Evolutionary conservation across 2,329 filamentous ascomycete species (phyloP), one percentile per base, ranked within the genome.

Genomic region (Sclerotinia sclerotiorum): DNA sequence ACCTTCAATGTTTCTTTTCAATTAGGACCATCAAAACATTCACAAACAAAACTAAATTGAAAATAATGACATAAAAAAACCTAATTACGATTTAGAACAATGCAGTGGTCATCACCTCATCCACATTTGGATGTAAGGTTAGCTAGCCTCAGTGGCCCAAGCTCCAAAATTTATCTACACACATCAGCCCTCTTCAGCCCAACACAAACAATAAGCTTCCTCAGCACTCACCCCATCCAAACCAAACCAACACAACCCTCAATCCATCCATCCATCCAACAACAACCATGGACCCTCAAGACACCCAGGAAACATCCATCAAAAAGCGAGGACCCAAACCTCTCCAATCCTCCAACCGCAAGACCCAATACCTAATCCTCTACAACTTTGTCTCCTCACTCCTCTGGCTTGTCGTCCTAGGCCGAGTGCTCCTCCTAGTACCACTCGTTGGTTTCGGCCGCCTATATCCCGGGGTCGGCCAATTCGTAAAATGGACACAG

Each of bases 371-470:
- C 82, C 87, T 98, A 66, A 84, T 94, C 76, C 82, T 88, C 74
- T 99, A 98, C 86, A 98, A 98, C 81, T 84, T 88, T 75, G 77
- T 89, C 72, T 96, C 90, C 65, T 87, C 93, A 70, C 78, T 88
- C 29, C 86, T 94, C 65, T 99, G 95, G 95, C 81, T 85, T 52
- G 86, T 87, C 24, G 88, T 97, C 66, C 86, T 97, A 52, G 85
- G 86, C 67, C 87, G 91, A 70, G 89, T 91, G 3, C 75, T 88
- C 35, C 72, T 79, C 39, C 80, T 88, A 67, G 84, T 90, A 29
- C 77, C 83, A 29, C 74, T 83, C 32, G 79, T 81, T n/a, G 85
- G 87, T 11, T 85, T 87, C 66, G 80, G 81, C 21, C 82, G 84
- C 65, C 88, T 91, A 60, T 90, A 88, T 76, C 78, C 82, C 7